These are phyloP conservation scores for Leccinum arenicola DNA, from an alignment of 768 basidiomycete species.

Conservation along the genomic window DNA sequence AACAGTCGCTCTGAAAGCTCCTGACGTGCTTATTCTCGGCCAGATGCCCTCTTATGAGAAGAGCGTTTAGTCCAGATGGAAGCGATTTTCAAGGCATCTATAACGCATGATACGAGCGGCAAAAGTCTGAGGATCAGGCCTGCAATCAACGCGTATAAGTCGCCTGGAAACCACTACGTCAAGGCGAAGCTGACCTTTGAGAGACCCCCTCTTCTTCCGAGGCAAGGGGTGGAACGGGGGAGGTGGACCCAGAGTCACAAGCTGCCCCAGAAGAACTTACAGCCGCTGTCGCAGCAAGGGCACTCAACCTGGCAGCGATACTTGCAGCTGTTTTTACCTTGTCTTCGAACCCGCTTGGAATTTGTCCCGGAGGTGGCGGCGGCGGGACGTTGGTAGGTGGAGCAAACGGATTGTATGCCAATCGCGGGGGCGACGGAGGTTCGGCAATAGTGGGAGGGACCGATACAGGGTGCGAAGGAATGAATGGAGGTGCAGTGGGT, in stretches of 20 bases:
- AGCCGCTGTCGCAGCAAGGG: constrained; percentile 41
- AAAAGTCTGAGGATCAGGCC: constrained; percentile 68
- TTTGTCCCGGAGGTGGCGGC: constrained; percentile 53
- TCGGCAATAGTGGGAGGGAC: constrained; percentile 20
- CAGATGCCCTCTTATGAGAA: no score
- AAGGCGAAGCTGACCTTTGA: constrained; percentile 12
- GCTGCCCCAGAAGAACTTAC: constrained; percentile 23
- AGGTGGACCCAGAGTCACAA: constrained; percentile 21
- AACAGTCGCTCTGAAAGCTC: no score
- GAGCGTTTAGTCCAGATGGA: no score
- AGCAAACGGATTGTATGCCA: constrained; percentile 71
- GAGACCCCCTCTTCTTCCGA: constrained; percentile 30
- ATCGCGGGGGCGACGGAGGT: constrained; percentile 45
- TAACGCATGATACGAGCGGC: constrained; percentile 38
- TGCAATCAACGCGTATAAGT: constrained; percentile 11
- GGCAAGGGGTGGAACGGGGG: constrained; percentile 29
- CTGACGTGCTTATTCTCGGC: no score
- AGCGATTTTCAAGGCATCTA: no score
- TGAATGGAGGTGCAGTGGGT: constrained; percentile 27
- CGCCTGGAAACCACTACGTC: neutral
- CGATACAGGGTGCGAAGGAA: constrained; percentile 23
- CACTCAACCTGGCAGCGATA: constrained; percentile 72
- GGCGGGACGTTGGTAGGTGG: constrained; percentile 60
- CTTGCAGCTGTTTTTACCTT: constrained; percentile 75
- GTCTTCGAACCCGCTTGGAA: constrained; percentile 53